Evolutionary conservation across 1,284 basidiomycete species (phyloP).

Genomic region (Rhodotorula sp.): DNA sequence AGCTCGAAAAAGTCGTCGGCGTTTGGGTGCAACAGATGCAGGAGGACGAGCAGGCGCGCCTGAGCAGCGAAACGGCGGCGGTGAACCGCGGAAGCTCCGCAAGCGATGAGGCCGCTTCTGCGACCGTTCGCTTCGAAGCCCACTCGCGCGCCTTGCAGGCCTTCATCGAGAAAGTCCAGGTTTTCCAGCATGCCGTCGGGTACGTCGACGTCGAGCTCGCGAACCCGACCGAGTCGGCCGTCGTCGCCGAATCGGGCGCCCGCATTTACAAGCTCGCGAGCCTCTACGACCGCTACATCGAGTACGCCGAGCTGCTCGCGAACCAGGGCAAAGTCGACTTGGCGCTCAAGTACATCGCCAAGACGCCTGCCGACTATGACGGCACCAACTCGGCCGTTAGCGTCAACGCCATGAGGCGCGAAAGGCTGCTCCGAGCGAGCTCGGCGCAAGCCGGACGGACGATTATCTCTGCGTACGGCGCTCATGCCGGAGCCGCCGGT

Average conservation of each 20-base stretch:
- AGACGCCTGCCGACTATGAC: conserved; percentile 76
- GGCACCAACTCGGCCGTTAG: conserved; percentile 7
- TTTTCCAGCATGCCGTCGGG: conserved; percentile 85
- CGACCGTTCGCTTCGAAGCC: conserved; percentile 62
- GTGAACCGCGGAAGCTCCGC: background rate
- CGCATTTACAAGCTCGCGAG: conserved; percentile 78
- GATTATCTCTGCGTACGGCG: background rate
- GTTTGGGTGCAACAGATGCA: conserved; percentile 91
- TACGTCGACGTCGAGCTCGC: conserved; percentile 80
- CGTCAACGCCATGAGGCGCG: conserved; percentile 21
- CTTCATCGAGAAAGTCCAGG: conserved; percentile 94
- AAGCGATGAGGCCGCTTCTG: background rate
- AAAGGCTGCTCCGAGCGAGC: conserved; percentile 28
- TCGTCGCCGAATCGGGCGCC: conserved; percentile 56
- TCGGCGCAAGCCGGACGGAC: background rate
- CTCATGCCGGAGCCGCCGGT: background rate
- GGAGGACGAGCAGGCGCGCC: conserved; percentile 68
- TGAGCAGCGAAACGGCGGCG: background rate
- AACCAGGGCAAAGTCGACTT: conserved; percentile 84
- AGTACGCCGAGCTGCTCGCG: conserved; percentile 90
- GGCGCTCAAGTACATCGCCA: conserved; percentile 74
- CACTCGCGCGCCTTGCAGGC: conserved; percentile 88
- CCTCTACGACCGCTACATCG: conserved; percentile 90
- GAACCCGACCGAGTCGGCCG: conserved; percentile 52
- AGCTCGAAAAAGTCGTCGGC: conserved; percentile 81